A percentile compares a stretch with the other conserved stretches of the same genome.
Conservation (phyloP, 164 flowering plant species). For the Sedum album region DNA sequence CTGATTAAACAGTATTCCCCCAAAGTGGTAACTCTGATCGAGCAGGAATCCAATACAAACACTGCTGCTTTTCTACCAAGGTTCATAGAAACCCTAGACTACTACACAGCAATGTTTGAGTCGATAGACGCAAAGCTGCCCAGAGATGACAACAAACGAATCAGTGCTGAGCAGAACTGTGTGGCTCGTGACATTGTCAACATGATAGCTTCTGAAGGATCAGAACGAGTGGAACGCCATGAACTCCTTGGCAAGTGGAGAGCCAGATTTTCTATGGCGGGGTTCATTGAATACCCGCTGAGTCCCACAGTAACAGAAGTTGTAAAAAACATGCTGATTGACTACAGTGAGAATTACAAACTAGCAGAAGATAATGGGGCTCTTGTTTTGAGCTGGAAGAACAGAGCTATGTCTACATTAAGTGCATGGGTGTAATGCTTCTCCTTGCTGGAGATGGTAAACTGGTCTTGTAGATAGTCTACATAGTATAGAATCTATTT, state of each 20-base stretch:
- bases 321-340: not conserved
- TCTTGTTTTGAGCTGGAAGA: conserved; percentile 1
- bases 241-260: conserved; percentile 10
- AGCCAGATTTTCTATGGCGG: conserved; percentile 3
- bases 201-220: conserved; percentile 10
- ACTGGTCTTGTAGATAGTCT: not conserved
- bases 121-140: not conserved
- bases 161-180: conserved; percentile 7
- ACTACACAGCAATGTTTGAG: conserved; percentile 10
- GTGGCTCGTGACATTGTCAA: conserved; percentile 11
- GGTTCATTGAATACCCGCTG: conserved; percentile 6
- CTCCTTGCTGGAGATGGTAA: not conserved
- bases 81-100: conserved; percentile 9
- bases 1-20: not conserved
- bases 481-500: not conserved
- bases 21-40: conserved; percentile 7
- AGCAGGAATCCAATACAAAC: conserved; percentile 12
- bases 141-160: conserved; percentile 1
- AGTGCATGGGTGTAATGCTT: conserved; percentile 1
- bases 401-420: conserved; percentile 7
- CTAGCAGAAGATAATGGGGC: conserved; percentile 6
- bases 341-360: conserved; percentile 5
- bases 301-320: not conserved
- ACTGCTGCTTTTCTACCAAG: conserved; percentile 8
- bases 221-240: conserved; percentile 9